These are phyloP conservation scores for Ilex paraguariensis DNA, from an alignment of 305 asterid species.

Conservation along the genomic window DNA sequence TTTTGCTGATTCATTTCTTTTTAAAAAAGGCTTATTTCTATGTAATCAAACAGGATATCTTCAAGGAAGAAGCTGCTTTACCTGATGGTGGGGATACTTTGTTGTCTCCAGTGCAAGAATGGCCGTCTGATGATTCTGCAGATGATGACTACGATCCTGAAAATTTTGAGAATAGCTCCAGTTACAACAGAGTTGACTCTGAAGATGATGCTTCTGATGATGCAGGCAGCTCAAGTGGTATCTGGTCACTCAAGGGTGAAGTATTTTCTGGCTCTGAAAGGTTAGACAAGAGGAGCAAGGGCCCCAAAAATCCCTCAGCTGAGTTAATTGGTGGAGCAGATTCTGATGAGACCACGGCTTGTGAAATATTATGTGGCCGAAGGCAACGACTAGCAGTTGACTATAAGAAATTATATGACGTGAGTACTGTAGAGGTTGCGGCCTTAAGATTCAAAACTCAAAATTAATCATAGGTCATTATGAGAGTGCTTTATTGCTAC, in stretches of 20 bases:
- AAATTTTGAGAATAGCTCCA: conserved; percentile 42
- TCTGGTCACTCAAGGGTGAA: conserved; percentile 76
- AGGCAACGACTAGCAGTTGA: conserved; percentile 77
- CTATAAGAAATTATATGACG: conserved; percentile 74
- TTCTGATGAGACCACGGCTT: conserved; percentile 51
- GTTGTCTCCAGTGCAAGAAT: conserved; percentile 60
- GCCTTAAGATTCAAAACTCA: neutral
- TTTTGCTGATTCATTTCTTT: conserved; percentile 4
- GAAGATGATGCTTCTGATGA: conserved; percentile 50
- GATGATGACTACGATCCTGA: conserved; percentile 91
- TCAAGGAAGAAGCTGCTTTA: conserved; percentile 84
- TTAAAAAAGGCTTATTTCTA: conserved; percentile 17
- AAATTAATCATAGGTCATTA: neutral
- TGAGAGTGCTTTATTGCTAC: too few relatives aligned
- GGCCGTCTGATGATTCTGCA: conserved; percentile 98
- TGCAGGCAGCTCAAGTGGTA: conserved; percentile 49
- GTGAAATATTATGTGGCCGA: conserved; percentile 53
- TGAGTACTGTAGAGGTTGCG: conserved; percentile 33
- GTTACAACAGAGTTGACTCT: conserved; percentile 33
- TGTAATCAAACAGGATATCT: conserved; percentile 59
- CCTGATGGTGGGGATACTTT: conserved; percentile 56
- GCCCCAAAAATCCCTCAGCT: conserved; percentile 30
- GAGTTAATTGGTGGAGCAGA: conserved; percentile 35
- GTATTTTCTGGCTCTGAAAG: conserved; percentile 31
- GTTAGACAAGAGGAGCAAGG: conserved; percentile 25